phyloP scores from a whole-genome alignment of 306 rosid genomes.

The Astragalus membranaceus region DNA sequence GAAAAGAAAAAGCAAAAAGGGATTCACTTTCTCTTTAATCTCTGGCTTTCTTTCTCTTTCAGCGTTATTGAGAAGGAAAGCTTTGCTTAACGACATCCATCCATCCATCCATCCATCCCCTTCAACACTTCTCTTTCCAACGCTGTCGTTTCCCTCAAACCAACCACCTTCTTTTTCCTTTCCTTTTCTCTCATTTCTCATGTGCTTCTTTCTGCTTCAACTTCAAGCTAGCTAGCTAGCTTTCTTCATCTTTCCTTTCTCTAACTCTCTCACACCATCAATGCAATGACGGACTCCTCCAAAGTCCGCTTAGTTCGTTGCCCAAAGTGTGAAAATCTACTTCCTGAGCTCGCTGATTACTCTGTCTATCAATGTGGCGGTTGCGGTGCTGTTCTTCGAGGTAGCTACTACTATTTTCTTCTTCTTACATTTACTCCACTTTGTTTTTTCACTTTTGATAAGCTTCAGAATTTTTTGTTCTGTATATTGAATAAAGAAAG shows the following conservation, averaged over 20 bases:
- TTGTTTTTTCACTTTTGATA: neutral
- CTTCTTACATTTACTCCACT: neutral
- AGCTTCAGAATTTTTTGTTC: neutral
- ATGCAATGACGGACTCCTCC: conserved; percentile 61
- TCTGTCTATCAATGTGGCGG: conserved; percentile 93
- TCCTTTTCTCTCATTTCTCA: neutral
- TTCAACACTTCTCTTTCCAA: conserved; percentile 26
- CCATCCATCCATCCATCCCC: too few relatives aligned
- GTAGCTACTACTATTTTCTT: conserved; percentile 22
- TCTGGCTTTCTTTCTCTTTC: neutral
- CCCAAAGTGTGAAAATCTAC: conserved; percentile 93
- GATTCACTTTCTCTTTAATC: conserved; percentile 12
- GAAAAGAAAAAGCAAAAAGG: conserved; percentile 28
- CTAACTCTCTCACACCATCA: neutral
- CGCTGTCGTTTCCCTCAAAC: conserved; percentile 22
- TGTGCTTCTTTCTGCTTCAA: neutral
- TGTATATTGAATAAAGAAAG: neutral
- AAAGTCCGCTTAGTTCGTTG: conserved; percentile 76
- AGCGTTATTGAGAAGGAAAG: conserved; percentile 6
- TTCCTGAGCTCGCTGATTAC: conserved; percentile 80
- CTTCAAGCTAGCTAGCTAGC: too few relatives aligned
- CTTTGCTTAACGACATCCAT: conserved; percentile 21
- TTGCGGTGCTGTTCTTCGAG: conserved; percentile 90
- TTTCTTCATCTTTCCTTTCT: neutral
- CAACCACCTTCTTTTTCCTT: conserved; percentile 25